Evolutionary conservation across 1,284 basidiomycete species (phyloP).

Genomic region (Irpex sp.): DNA sequence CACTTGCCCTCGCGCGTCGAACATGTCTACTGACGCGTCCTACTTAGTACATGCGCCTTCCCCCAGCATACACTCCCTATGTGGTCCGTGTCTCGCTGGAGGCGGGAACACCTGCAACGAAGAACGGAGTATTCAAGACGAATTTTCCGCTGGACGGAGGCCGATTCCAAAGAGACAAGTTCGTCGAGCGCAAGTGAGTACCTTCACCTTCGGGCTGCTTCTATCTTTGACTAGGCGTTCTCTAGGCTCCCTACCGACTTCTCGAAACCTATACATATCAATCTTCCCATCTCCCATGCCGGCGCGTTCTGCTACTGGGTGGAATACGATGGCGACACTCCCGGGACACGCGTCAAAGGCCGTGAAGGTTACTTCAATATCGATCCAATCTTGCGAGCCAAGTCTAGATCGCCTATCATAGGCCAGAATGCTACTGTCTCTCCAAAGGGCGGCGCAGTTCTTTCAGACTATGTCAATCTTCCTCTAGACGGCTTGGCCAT

Average conservation of each 20-base stretch:
- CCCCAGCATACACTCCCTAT: slow-evolving; percentile 86
- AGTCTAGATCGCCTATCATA: slow-evolving; percentile 71
- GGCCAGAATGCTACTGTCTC: slow-evolving; percentile 45
- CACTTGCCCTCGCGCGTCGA: neutral
- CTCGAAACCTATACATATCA: slow-evolving; percentile 86
- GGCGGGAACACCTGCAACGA: slow-evolving; percentile 84
- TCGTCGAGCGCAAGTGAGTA: slow-evolving; percentile 74
- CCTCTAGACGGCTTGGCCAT: slow-evolving; percentile 85
- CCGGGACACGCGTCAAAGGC: slow-evolving; percentile 65
- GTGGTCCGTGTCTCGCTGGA: slow-evolving; percentile 86
- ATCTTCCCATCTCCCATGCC: slow-evolving; percentile 91
- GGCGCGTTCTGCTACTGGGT: slow-evolving; percentile 94
- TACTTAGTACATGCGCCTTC: slow-evolving; percentile 86
- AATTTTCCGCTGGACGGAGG: slow-evolving; percentile 94
- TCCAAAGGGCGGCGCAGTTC: slow-evolving; percentile 47
- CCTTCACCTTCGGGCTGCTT: neutral
- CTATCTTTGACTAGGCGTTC: slow-evolving; percentile 8
- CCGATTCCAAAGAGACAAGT: slow-evolving; percentile 73
- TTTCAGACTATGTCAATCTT: slow-evolving; percentile 55
- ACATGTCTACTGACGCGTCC: slow-evolving; percentile 12
- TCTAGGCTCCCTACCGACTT: slow-evolving; percentile 75
- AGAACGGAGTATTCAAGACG: slow-evolving; percentile 87
- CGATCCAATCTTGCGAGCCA: slow-evolving; percentile 81
- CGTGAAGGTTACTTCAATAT: slow-evolving; percentile 94
- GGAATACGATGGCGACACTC: slow-evolving; percentile 72